Conservation (phyloP, 2,329 filamentous ascomycete species). For the Sporothrix curviconia region DNA sequence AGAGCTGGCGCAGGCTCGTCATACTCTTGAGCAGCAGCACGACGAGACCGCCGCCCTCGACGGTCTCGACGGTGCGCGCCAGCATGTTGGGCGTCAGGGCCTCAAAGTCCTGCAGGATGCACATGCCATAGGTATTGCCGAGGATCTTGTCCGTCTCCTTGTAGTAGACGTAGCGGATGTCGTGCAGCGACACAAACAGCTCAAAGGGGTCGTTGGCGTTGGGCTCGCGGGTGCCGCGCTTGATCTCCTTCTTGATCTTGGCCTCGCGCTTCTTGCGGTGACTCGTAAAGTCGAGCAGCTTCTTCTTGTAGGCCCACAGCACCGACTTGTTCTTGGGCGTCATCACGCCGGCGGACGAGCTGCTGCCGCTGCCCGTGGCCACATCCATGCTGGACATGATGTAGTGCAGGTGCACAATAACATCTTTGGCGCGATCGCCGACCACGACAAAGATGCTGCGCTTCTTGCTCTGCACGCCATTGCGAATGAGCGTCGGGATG, state of each 20-base stretch:
- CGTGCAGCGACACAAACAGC: conserved; percentile 90
- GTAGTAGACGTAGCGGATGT: conserved; percentile 98
- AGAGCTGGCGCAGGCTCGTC: conserved; percentile 94
- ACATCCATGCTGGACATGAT: conserved; percentile 70
- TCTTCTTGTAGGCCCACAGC: conserved; percentile 95
- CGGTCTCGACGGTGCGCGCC: conserved; percentile 91
- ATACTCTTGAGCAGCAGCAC: conserved; percentile 90
- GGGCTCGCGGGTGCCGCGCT: conserved; percentile 83
- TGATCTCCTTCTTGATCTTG: conserved; percentile 98
- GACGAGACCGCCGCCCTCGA: conserved; percentile 90
- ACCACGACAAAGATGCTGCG: conserved; percentile 97
- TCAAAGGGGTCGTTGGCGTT: conserved; percentile 95
- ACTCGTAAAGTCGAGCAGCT: conserved; percentile 88
- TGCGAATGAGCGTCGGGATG: conserved; percentile 83
- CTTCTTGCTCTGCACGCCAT: conserved; percentile 93
- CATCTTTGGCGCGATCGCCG: conserved; percentile 89
- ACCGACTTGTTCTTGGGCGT: conserved; percentile 95
- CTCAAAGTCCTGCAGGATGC: conserved; percentile 96
- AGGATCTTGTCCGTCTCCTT: conserved; percentile 99
- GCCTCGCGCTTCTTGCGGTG: conserved; percentile 96
- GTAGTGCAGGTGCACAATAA: conserved; percentile 87
- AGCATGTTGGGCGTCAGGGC: conserved; percentile 95
- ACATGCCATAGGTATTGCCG: conserved; percentile 77
- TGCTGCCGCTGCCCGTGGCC: neutral
- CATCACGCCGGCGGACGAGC: conserved; percentile 51